Conservation (phyloP, 768 basidiomycete genomes). For the Tylopilus subfusipes region DNA sequence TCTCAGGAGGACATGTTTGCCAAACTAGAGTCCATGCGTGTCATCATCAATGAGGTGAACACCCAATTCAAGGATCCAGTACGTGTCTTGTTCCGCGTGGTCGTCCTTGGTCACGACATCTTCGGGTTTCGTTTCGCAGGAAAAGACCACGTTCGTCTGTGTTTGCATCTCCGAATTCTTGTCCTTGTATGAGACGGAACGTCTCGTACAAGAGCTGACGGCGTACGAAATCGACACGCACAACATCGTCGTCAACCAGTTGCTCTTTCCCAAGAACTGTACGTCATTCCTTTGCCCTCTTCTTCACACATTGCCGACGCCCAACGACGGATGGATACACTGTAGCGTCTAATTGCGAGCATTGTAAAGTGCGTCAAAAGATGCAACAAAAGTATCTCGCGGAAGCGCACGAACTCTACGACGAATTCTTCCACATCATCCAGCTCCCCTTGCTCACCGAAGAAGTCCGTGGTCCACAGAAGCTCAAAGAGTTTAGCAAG, state of each 20-base stretch:
- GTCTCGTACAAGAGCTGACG: slow-evolving; percentile 94
- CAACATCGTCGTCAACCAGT: slow-evolving; percentile 97
- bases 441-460: slow-evolving; percentile 92
- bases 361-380: slow-evolving; percentile 89
- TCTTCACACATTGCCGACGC: neutral
- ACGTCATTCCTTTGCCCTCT: slow-evolving; percentile 25
- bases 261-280: slow-evolving; percentile 92
- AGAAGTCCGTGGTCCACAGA: slow-evolving; percentile 94
- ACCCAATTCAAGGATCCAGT: slow-evolving; percentile 99
- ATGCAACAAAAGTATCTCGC: slow-evolving; percentile 99
- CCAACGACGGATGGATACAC: neutral
- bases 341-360: slow-evolving; percentile 88
- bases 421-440: slow-evolving; percentile 97
- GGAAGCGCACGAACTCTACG: slow-evolving; percentile 96
- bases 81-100: slow-evolving; percentile 28
- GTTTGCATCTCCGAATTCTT: slow-evolving; percentile 99
- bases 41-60: slow-evolving; percentile 97
- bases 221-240: slow-evolving; percentile 96
- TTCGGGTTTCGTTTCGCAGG: slow-evolving; percentile 42
- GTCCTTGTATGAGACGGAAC: slow-evolving; percentile 97
- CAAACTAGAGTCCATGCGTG: slow-evolving; percentile 95
- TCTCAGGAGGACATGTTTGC: slow-evolving; percentile 99
- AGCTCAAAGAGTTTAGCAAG: slow-evolving; percentile 87
- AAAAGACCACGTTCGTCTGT: slow-evolving; percentile 98
- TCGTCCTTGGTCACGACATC: neutral